Percentiles rank a stretch among this genome's conserved stretches.
These are phyloP conservation scores for Gynostemma pentaphyllum DNA, from an alignment of 306 rosid genomes.

Conservation along the genomic window DNA sequence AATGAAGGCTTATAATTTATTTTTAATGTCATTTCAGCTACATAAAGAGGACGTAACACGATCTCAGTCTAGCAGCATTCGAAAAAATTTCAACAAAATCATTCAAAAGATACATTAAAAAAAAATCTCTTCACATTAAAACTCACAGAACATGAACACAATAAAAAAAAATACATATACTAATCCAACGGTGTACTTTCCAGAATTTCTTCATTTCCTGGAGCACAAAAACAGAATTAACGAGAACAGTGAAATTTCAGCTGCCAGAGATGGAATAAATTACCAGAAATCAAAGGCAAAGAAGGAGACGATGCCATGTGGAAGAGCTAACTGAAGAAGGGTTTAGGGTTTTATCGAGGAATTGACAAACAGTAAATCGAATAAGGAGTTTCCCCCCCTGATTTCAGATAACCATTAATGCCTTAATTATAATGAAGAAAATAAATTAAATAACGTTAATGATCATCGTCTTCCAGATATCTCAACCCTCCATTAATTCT, in stretches of 20 bases:
- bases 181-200: neutral
- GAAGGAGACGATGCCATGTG: neutral
- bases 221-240: neutral
- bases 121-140: neutral
- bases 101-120: neutral
- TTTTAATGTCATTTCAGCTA: neutral
- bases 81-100: neutral
- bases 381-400: neutral
- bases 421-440: neutral
- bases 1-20: neutral
- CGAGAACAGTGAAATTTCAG: neutral
- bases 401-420: neutral
- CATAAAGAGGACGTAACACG: neutral
- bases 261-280: neutral
- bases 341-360: constrained; percentile 9
- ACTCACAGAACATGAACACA: neutral
- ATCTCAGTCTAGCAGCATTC: neutral
- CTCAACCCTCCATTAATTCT: constrained; percentile 6
- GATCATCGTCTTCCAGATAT: neutral
- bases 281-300: constrained; percentile 1
- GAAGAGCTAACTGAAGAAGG: neutral
- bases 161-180: neutral
- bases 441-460: neutral
- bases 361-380: neutral
- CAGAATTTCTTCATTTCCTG: neutral